Base-by-base conservation (phyloP, 139 green algal genomes). In the Haematococcus lacustris region DNA sequence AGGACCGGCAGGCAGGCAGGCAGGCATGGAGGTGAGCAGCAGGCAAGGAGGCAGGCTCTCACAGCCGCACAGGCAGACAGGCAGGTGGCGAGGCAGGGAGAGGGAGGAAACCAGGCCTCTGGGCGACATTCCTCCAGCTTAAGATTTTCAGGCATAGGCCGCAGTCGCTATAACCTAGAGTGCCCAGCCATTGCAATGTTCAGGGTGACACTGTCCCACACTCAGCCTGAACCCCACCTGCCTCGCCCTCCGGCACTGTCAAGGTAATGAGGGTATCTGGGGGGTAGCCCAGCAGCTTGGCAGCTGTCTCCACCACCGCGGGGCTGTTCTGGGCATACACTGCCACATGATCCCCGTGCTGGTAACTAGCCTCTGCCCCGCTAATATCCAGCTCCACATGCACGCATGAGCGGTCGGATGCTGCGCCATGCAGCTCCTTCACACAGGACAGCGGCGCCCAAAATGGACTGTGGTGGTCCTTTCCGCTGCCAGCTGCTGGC, bases 341-440 rank as follows among this genome's bases (percentile, higher is more conserved):
- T 25, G 83, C 95, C 61, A 98, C 85, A 75, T 99, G 95, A 80
- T 98, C 95, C 2, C 71, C 71, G 32, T 38, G 17, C 40, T 76
- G 59, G 28, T 78, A 73, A 37, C 39, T 5, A 4, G 71, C 62
- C 59, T 38, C 68, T 65, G 33, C 38, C 38, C 33, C 66, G 38
- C 69, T 59, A 1, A 93, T 82, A 53, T 98, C 90, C 51, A 98
- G 51, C 87, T 98, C 94, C 26, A 93, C 91, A 77, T 98, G 94
- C 71, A 98, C 83, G 76, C 94, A 98, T 0, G 82, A 93, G 67
- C 94, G 85, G 33, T 92, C 91, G 2, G 86, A 92, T 2, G 70
- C 68, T 25, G 77, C 63, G 3, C 69, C 76, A 79, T 98, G 92
- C 75, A 98, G 88, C 90, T 98, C 93, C 0, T 80, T 76, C 0